Evolutionary conservation across 192 early-diverging fungal genomes (phyloP).

Genomic region (Linderina pennispora): DNA sequence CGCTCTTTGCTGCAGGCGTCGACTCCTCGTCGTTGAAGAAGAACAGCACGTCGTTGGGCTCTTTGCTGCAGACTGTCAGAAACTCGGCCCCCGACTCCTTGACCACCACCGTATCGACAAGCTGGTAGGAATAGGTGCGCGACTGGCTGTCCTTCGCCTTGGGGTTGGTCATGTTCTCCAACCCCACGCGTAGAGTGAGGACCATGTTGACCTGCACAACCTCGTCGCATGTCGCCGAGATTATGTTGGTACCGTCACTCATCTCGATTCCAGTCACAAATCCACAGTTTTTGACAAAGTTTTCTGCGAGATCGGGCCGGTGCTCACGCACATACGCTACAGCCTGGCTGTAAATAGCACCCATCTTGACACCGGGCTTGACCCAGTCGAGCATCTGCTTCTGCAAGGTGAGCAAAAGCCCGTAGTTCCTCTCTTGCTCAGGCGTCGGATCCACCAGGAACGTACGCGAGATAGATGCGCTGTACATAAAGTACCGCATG

Average conservation of each 20-base stretch:
- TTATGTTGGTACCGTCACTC: conserved; percentile 72
- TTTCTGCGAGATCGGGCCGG: conserved; percentile 77
- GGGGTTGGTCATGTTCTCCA: conserved; percentile 76
- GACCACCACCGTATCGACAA: conserved; percentile 81
- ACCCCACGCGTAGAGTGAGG: conserved; percentile 76
- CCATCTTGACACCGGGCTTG: conserved; percentile 67
- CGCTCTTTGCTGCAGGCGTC: conserved; percentile 4
- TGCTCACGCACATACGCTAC: conserved; percentile 63
- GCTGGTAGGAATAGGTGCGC: conserved; percentile 75
- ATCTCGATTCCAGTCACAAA: conserved; percentile 93
- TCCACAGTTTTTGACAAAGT: conserved; percentile 86
- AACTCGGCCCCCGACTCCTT: conserved; percentile 16
- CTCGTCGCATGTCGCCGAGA: conserved; percentile 64
- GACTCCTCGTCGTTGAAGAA: conserved; percentile 50
- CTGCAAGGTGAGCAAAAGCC: conserved; percentile 83
- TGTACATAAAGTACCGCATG: conserved; percentile 91
- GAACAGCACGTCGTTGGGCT: conserved; percentile 35
- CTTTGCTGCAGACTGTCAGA: conserved; percentile 25
- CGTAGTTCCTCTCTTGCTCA: conserved; percentile 88
- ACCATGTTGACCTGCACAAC: conserved; percentile 77
- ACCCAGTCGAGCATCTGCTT: conserved; percentile 63
- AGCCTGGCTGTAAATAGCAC: conserved; percentile 70
- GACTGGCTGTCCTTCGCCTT: conserved; percentile 63
- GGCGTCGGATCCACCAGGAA: conserved; percentile 86
- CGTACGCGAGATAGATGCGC: conserved; percentile 90